Evolutionary conservation across 495 filamentous ascomycete genomes (phyloP).

Genomic region (Jackrogersella minutella): DNA sequence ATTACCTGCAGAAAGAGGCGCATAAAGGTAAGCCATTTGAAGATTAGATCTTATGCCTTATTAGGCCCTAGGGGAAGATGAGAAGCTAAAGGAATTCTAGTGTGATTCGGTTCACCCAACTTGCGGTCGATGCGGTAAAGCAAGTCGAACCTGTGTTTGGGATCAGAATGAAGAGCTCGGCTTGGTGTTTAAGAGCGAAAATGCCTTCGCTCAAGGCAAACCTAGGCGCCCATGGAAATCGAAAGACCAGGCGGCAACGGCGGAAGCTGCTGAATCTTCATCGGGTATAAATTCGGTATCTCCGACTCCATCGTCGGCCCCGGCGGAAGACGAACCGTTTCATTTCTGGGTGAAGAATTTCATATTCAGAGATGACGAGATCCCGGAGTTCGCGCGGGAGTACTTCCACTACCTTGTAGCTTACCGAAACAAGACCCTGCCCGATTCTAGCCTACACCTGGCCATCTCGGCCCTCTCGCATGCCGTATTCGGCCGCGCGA

Average conservation of each 20-base stretch:
- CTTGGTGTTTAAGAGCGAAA: slow-evolving; percentile 46
- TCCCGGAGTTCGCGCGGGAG: slow-evolving; percentile 32
- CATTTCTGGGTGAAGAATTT: slow-evolving; percentile 25
- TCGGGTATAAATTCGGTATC: neutral
- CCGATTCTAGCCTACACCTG: slow-evolving; percentile 41
- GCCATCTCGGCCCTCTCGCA: slow-evolving; percentile 45
- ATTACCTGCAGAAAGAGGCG: slow-evolving; percentile 21
- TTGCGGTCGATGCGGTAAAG: slow-evolving; percentile 45
- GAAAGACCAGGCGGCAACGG: neutral
- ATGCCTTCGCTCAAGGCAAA: slow-evolving; percentile 45
- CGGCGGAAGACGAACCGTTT: slow-evolving; percentile 24
- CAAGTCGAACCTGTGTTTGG: slow-evolving; percentile 41
- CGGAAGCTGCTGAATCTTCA: slow-evolving; percentile 7
- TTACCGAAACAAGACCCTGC: slow-evolving; percentile 19
- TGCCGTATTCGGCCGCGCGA: slow-evolving; percentile 41
- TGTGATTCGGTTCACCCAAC: slow-evolving; percentile 40
- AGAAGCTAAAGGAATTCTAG: slow-evolving; percentile 20
- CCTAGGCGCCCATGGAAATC: slow-evolving; percentile 40
- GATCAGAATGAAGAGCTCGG: slow-evolving; percentile 39
- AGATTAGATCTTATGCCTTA: too few species aligned
- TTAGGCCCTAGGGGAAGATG: too few species aligned
- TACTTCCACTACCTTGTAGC: slow-evolving; percentile 34
- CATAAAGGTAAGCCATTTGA: slow-evolving; percentile 27
- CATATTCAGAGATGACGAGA: slow-evolving; percentile 23
- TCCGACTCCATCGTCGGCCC: slow-evolving; percentile 3